phyloP scores from a whole-genome alignment of 352 stramenopile genomes.

The Thalassiosira exigua region DNA sequence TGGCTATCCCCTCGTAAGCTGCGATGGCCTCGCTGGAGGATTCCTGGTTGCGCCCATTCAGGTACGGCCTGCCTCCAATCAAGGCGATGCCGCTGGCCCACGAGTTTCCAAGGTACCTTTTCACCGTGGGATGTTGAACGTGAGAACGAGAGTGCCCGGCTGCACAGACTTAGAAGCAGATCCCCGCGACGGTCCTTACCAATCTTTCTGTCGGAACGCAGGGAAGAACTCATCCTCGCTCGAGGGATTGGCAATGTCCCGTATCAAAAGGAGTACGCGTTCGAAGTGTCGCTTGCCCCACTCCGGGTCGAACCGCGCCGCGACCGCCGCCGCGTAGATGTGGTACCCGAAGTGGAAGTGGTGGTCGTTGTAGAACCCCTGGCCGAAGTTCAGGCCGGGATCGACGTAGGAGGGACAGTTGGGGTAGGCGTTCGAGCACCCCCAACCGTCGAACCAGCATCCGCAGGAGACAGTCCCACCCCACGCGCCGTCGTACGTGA shows the following conservation, averaged over 20 bases:
- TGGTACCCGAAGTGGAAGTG: constrained; percentile 89
- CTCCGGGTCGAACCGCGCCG: constrained; percentile 75
- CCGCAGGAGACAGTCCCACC: constrained; percentile 86
- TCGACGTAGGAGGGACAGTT: constrained; percentile 83
- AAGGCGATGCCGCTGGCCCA: constrained; percentile 86
- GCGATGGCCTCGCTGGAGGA: constrained; percentile 86
- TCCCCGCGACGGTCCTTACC: constrained; percentile 49
- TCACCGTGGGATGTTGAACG: too few species aligned
- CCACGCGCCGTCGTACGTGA: constrained; percentile 86
- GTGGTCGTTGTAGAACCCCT: constrained; percentile 88
- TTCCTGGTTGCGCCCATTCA: constrained; percentile 89
- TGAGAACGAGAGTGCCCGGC: too few species aligned
- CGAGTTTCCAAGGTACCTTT: constrained; percentile 81
- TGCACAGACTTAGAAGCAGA: too few species aligned
- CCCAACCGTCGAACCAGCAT: constrained; percentile 73
- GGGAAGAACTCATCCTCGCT: constrained; percentile 83
- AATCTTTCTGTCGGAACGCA: constrained; percentile 85
- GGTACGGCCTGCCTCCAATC: constrained; percentile 73
- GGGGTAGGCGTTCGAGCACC: constrained; percentile 76
- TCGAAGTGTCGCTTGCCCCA: constrained; percentile 84
- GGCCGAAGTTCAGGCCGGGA: constrained; percentile 86
- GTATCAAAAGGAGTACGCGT: constrained; percentile 80
- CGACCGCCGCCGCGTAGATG: constrained; percentile 85
- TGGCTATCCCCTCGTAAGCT: constrained; percentile 84
- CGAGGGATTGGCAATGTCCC: constrained; percentile 87